phyloP scores from a whole-genome alignment of 2,329 filamentous ascomycete genomes.

The Chrysoporthe cubensis region DNA sequence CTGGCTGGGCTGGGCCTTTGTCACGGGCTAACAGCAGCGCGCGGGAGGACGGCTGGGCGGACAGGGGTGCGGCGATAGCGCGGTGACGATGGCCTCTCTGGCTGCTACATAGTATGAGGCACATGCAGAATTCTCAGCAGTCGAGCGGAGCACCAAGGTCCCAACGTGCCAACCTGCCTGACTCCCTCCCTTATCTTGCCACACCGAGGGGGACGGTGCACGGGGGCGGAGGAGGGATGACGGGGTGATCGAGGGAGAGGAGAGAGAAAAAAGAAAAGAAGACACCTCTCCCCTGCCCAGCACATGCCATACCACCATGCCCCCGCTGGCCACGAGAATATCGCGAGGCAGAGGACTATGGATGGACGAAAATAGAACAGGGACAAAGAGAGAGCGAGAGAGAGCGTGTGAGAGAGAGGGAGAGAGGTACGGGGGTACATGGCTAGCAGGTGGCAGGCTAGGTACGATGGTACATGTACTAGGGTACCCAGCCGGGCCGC shows the following conservation, averaged over 20 bases:
- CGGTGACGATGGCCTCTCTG: background rate
- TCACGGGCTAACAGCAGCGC: slow-evolving; percentile 4
- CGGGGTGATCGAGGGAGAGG: background rate
- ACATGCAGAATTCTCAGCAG: slow-evolving; percentile 16
- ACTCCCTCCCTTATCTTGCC: background rate
- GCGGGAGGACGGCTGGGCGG: background rate
- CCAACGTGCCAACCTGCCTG: slow-evolving; percentile 1
- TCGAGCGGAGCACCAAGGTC: slow-evolving; percentile 8
- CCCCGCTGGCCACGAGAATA: too few species aligned
- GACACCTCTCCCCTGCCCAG: too few species aligned
- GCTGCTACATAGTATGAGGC: background rate
- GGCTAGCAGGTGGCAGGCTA: background rate
- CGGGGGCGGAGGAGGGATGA: background rate
- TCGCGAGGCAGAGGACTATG: background rate
- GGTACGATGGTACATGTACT: background rate
- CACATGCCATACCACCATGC: too few species aligned
- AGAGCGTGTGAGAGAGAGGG: background rate
- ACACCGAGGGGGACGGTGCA: background rate
- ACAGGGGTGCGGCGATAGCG: slow-evolving; percentile 19
- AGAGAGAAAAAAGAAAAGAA: background rate
- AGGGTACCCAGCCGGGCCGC: background rate
- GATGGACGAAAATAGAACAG: background rate
- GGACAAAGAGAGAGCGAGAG: background rate
- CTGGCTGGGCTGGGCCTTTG: background rate
- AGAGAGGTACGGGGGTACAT: too few species aligned